These are phyloP conservation scores for Monosporozyma siamensis DNA, from an alignment of 805 yeast species.

Conservation along the genomic window DNA sequence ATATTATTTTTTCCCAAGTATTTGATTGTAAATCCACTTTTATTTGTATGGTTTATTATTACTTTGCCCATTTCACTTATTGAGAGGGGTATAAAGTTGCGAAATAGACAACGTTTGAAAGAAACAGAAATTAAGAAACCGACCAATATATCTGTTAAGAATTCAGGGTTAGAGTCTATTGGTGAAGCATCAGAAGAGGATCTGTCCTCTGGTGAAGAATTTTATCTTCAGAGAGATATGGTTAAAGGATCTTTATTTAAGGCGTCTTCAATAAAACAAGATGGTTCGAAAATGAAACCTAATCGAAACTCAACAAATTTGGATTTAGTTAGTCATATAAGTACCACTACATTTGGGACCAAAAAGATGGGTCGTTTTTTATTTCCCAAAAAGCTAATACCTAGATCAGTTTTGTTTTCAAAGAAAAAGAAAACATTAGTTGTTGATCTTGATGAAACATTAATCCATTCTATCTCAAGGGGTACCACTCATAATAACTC, in stretches of 20 bases:
- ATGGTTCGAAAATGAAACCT: neutral
- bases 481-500: conserved; percentile 29
- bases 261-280: conserved; percentile 6
- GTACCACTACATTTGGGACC: conserved; percentile 16
- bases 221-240: conserved; percentile 23
- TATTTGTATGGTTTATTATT: conserved; percentile 40
- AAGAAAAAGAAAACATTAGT: conserved; percentile 53
- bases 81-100: conserved; percentile 18
- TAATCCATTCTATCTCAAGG: conserved; percentile 82
- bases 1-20: conserved; percentile 42
- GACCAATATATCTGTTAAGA: neutral
- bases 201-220: conserved; percentile 22
- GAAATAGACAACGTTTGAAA: conserved; percentile 6
- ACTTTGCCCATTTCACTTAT: conserved; percentile 48
- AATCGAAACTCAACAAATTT: neutral
- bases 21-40: conserved; percentile 44
- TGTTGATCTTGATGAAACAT: conserved; percentile 86
- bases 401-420: conserved; percentile 27
- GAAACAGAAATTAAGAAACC: neutral
- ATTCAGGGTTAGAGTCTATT: conserved; percentile 1
- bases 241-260: conserved; percentile 26
- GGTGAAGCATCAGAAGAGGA: conserved; percentile 20
- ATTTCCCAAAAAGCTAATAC: conserved; percentile 37
- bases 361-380: conserved; percentile 34
- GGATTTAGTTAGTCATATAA: conserved; percentile 3